These are phyloP conservation scores for Vitis hybrid DNA, from an alignment of 177 flowering plant species.

Conservation along the genomic window DNA sequence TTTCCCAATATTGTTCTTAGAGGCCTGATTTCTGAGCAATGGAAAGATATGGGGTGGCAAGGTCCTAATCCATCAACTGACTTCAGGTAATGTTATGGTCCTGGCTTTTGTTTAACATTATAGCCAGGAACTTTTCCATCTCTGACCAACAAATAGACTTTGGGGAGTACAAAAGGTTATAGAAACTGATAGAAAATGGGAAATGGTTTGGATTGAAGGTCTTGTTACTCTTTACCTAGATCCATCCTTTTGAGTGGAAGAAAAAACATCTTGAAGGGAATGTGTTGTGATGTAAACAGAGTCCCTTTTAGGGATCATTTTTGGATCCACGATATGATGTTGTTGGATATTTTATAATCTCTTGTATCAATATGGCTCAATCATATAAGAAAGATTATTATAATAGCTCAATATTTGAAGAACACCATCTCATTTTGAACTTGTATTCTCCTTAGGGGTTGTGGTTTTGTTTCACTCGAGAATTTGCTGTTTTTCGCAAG, in stretches of 20 bases:
- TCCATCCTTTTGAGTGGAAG: neutral
- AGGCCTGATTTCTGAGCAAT: constrained; percentile 89
- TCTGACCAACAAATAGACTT: neutral
- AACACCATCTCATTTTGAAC: constrained; percentile 2
- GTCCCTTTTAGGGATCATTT: too few species aligned
- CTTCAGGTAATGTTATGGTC: constrained; percentile 61
- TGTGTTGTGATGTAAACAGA: neutral
- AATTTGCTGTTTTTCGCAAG: constrained; percentile 84
- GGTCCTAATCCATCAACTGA: constrained; percentile 98
- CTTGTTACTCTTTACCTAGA: neutral
- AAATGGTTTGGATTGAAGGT: neutral
- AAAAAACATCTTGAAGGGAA: neutral
- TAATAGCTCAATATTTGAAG: neutral
- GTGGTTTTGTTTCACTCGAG: constrained; percentile 94
- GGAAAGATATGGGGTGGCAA: constrained; percentile 99
- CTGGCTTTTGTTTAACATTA: neutral
- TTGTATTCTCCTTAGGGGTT: constrained; percentile 62
- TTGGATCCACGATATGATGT: too few species aligned
- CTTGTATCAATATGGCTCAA: too few species aligned
- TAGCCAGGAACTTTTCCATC: neutral
- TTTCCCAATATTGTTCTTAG: constrained; percentile 69
- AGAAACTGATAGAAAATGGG: neutral
- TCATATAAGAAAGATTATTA: too few species aligned
- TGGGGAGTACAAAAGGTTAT: neutral
- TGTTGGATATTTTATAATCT: too few species aligned